These are phyloP conservation scores for Candida michaelii DNA, from an alignment of 805 yeast species.

Conservation along the genomic window DNA sequence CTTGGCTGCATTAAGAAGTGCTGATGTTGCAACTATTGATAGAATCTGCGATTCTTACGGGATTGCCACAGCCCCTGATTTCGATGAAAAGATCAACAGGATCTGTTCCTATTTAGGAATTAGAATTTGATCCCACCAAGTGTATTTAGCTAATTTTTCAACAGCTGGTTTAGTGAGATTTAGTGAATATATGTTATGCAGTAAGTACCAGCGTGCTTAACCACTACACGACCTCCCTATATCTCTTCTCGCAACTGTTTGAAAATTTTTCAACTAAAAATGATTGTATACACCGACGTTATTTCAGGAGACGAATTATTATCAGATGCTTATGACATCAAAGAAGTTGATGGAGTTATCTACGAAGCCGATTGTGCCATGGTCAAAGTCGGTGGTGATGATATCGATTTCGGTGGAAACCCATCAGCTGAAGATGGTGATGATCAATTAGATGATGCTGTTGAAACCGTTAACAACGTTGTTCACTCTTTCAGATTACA, in stretches of 20 bases:
- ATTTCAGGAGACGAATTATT: constrained; percentile 93
- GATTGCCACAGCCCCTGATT: too few relatives aligned
- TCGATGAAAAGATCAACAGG: too few relatives aligned
- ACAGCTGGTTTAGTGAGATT: too few relatives aligned
- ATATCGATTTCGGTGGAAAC: constrained; percentile 98
- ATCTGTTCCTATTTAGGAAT: too few relatives aligned
- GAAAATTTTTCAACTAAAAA: constrained; percentile 18
- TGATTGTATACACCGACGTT: constrained; percentile 61
- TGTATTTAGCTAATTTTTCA: too few relatives aligned
- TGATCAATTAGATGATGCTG: constrained; percentile 79
- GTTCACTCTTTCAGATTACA: constrained; percentile 98
- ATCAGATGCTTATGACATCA: constrained; percentile 95
- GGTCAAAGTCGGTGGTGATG: constrained; percentile 87
- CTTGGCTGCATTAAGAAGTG: too few relatives aligned
- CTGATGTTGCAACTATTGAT: too few relatives aligned
- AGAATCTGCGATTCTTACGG: too few relatives aligned
- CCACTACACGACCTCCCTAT: neutral
- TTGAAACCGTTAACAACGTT: constrained; percentile 94
- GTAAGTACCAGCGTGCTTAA: neutral
- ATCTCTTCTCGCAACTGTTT: neutral
- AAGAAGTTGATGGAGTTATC: constrained; percentile 84
- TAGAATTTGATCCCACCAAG: too few relatives aligned
- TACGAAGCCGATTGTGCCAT: constrained; percentile 95
- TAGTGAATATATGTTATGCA: too few relatives aligned
- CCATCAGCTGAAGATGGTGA: constrained; percentile 95